These are phyloP conservation scores for Populus deltoides DNA, from an alignment of 345 rosid genomes.

Conservation along the genomic window DNA sequence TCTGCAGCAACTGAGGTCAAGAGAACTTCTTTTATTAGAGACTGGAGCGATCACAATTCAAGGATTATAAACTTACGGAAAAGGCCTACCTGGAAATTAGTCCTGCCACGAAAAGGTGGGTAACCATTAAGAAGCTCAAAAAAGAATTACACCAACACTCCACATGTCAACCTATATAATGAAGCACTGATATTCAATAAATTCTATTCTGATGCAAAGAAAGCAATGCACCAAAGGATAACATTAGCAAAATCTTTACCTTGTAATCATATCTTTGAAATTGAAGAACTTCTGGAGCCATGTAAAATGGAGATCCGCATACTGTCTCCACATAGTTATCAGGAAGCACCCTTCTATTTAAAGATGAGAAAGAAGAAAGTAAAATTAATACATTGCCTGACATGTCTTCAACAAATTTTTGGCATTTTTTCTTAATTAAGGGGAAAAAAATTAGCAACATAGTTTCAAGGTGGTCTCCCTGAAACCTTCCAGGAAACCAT, in stretches of 20 bases:
- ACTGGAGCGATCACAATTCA: background rate
- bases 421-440: too few species aligned
- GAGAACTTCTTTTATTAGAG: background rate
- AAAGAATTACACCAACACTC: conserved; percentile 69
- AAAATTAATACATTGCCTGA: background rate
- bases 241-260: conserved; percentile 24
- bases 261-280: conserved; percentile 65
- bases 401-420: background rate
- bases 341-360: conserved; percentile 39
- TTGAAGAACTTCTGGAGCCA: conserved; percentile 80
- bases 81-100: conserved; percentile 55
- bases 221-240: background rate
- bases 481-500: background rate
- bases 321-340: conserved; percentile 50
- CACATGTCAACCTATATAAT: conserved; percentile 63
- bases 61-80: conserved; percentile 2
- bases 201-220: background rate
- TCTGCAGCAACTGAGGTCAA: conserved; percentile 38
- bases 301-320: conserved; percentile 67
- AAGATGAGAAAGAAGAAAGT: background rate
- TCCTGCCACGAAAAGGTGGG: conserved; percentile 58
- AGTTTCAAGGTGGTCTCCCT: background rate
- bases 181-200: conserved; percentile 3
- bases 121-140: conserved; percentile 69
- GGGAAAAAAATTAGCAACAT: background rate